Conservation (phyloP, 2,329 filamentous ascomycete species). For the Cladosporium velox region DNA sequence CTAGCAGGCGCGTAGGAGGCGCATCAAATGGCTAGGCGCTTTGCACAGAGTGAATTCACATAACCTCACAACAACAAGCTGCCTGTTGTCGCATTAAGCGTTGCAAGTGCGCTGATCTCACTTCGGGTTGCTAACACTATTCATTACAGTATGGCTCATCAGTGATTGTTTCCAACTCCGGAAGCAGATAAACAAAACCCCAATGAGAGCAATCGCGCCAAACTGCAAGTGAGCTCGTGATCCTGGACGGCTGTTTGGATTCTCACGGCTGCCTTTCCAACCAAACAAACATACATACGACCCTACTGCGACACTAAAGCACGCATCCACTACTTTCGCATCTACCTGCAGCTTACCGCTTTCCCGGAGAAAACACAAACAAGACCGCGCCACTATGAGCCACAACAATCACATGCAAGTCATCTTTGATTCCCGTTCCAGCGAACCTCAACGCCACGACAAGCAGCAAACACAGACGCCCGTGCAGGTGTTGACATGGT, state of each 20-base stretch:
- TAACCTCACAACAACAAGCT: neutral
- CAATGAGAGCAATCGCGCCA: neutral
- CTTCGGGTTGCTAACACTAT: neutral
- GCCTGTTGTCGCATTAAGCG: neutral
- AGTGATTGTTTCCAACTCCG: neutral
- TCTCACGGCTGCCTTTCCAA: neutral
- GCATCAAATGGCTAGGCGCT: slow-evolving; percentile 1
- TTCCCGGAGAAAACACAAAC: neutral
- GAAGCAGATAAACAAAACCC: neutral
- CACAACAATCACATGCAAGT: slow-evolving; percentile 4
- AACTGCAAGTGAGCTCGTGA: neutral
- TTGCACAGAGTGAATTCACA: neutral
- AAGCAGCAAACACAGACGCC: slow-evolving; percentile 1
- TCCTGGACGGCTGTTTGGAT: neutral
- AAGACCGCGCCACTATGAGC: slow-evolving; percentile 8
- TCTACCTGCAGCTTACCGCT: slow-evolving; percentile 6
- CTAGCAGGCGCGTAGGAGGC: slow-evolving; percentile 1
- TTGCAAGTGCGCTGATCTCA: neutral
- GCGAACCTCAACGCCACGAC: neutral
- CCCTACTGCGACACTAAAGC: neutral
- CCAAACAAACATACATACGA: neutral
- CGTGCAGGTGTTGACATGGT: slow-evolving; percentile 24
- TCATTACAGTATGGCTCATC: neutral
- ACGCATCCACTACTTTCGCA: neutral
- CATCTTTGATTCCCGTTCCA: neutral